Evolutionary conservation across 352 stramenopile genomes (phyloP), one percentile per base, ranked within the genome.

Genomic region (Detonula confervacea): DNA sequence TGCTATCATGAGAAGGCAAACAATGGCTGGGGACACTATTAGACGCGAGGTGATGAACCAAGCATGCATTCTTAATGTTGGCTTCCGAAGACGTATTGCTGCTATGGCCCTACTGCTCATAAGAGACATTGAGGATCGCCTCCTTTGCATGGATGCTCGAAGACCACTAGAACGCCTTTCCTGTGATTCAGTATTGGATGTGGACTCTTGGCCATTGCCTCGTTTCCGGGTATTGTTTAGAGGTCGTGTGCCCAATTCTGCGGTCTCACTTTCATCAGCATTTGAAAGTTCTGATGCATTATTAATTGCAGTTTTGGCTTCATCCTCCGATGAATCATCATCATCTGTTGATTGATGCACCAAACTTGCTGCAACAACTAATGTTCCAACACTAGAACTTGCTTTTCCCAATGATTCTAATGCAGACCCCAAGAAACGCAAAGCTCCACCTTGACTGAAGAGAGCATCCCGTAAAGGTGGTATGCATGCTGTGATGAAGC

Each of bases 351-450:
- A 37, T 56, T 74, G 61, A 24, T 87, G 77, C 1, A 87, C 77
- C n/a, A 92, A 67, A 62, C 73, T 86, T 30, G 87, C 87, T 14
- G 87, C 83, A n/a, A 88, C 77, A 56, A 92, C 51, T 22, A 92
- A 78, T n/a, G 87, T 92, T 18, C 68, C 81, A 22, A 92, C 70
- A 57, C 69, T 62, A 14, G 75, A 70, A 30, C 71, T 73, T 9
- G 81, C 81, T 52, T 27, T 57, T 55, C 77, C 83, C 9, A 92
- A 51, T 42, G 81, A 80, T 65, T 92, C 81, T 11, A 92, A 27
- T 25, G 87, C 81, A 9, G 75, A 84, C 11, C 87, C 87, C 24
- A 89, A 29, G 54, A 92, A 90, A 46, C 87, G 51, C 24, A 92
- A 68, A 33, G 72, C 14, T 12, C 74, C 81, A 27, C 81, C 83